phyloP scores from a whole-genome alignment of 768 basidiomycete genomes.

The Termitomyces sp. region DNA sequence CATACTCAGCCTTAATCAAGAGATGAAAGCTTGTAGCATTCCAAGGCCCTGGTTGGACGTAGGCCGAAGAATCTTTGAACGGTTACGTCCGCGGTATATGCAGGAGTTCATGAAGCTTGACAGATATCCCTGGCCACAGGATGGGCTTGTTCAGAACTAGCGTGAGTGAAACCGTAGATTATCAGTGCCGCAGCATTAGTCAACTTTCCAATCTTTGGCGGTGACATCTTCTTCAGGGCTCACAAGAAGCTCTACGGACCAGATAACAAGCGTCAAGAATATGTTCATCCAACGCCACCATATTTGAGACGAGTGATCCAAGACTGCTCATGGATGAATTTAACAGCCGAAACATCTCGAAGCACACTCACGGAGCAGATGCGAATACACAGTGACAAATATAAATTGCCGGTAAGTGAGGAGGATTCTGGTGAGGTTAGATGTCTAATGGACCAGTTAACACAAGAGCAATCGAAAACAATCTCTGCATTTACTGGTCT shows the following conservation, averaged over 20 bases:
- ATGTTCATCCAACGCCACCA: constrained; percentile 95
- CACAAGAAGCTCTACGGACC: constrained; percentile 78
- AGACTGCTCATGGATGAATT: constrained; percentile 38
- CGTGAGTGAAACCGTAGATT: not conserved
- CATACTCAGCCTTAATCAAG: not conserved
- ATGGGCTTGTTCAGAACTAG: not conserved
- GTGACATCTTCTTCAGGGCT: constrained; percentile 65
- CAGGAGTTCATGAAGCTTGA: not conserved
- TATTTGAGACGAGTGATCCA: constrained; percentile 86
- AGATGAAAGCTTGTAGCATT: not conserved
- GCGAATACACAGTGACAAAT: constrained; percentile 84
- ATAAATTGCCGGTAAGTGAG: constrained; percentile 81
- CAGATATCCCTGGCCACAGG: not conserved
- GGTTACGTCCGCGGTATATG: not conserved
- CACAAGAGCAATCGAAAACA: not conserved
- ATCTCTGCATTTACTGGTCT: constrained; percentile 50
- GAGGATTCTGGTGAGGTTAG: constrained; percentile 65
- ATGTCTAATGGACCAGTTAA: constrained; percentile 46
- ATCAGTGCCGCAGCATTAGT: constrained; percentile 29
- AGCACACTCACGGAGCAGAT: constrained; percentile 64
- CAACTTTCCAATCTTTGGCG: constrained; percentile 75
- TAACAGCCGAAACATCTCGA: not conserved
- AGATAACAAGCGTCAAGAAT: constrained; percentile 78
- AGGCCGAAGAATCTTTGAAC: not conserved
- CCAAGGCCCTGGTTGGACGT: not conserved